phyloP scores from a whole-genome alignment of 2,329 filamentous ascomycete species.

The Penicillium sp. region DNA sequence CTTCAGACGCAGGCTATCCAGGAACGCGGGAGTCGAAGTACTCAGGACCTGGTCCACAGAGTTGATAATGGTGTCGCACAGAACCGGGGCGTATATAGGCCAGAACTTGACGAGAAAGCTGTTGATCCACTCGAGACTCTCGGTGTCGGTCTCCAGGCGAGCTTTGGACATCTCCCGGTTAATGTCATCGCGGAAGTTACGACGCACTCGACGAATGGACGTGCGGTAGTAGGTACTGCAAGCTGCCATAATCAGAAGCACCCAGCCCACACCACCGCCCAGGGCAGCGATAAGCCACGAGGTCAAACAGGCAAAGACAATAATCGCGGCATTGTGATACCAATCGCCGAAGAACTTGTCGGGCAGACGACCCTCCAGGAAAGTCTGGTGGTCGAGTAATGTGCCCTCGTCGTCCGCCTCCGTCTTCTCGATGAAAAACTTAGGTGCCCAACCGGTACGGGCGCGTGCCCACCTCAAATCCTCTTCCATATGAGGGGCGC shows the following conservation, averaged over 20 bases:
- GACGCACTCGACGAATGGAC: conserved; percentile 84
- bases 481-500: conserved; percentile 51
- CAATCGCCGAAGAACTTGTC: conserved; percentile 95
- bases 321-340: conserved; percentile 96
- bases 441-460: conserved; percentile 83
- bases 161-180: conserved; percentile 84
- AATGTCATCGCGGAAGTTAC: conserved; percentile 94
- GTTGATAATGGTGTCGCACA: conserved; percentile 87
- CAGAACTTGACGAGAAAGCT: conserved; percentile 98
- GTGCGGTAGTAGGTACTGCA: conserved; percentile 97
- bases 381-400: conserved; percentile 82
- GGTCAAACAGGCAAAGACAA: conserved; percentile 83
- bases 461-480: conserved; percentile 57
- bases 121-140: conserved; percentile 98
- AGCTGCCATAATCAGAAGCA: conserved; percentile 86
- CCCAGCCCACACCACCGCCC: conserved; percentile 88
- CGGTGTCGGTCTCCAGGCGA: conserved; percentile 82
- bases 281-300: conserved; percentile 89
- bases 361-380: conserved; percentile 76
- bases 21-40: conserved; percentile 83
- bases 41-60: conserved; percentile 96
- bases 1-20: conserved; percentile 91
- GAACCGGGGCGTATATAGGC: conserved; percentile 95
- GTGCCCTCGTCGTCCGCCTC: conserved; percentile 59
- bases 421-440: conserved; percentile 63